phyloP scores from a whole-genome alignment of 148 eudicot species.

The Selenicereus undatus region DNA sequence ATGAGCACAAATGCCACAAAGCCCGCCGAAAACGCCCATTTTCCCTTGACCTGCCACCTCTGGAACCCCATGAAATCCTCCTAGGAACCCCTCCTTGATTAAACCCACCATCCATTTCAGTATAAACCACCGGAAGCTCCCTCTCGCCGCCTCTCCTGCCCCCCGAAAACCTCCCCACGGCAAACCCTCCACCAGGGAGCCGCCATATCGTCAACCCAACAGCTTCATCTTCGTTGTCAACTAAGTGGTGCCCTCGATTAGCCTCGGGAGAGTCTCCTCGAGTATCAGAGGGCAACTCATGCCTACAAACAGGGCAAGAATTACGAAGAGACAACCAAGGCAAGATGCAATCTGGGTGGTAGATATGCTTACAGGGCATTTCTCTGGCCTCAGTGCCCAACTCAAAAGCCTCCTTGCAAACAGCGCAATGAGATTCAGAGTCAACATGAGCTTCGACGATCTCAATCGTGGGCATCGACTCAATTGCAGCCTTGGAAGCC shows the following conservation, averaged over 20 bases:
- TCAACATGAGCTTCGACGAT: conserved; percentile 41
- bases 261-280: conserved; percentile 15
- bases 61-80: conserved; percentile 87
- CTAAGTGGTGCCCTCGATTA: conserved; percentile 24
- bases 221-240: conserved; percentile 55
- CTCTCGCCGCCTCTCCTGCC: conserved; percentile 71
- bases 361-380: conserved; percentile 86
- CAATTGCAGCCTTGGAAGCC: conserved; percentile 75
- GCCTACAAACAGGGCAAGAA: conserved; percentile 83
- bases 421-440: conserved; percentile 61
- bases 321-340: conserved; percentile 70
- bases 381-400: conserved; percentile 59
- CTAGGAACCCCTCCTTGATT: conserved; percentile 66
- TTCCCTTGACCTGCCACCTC: conserved; percentile 56
- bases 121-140: conserved; percentile 85
- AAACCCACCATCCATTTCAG: conserved; percentile 97
- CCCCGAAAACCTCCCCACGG: conserved; percentile 29
- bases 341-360: conserved; percentile 70
- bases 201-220: conserved; percentile 97
- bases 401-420: conserved; percentile 75
- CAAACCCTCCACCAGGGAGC: conserved; percentile 57
- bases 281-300: conserved; percentile 50
- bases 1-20: conserved; percentile 56
- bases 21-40: conserved; percentile 54
- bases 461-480: conserved; percentile 61